Base-by-base conservation (phyloP, 768 basidiomycete genomes). In the Macrolepiota fuliginosa region DNA sequence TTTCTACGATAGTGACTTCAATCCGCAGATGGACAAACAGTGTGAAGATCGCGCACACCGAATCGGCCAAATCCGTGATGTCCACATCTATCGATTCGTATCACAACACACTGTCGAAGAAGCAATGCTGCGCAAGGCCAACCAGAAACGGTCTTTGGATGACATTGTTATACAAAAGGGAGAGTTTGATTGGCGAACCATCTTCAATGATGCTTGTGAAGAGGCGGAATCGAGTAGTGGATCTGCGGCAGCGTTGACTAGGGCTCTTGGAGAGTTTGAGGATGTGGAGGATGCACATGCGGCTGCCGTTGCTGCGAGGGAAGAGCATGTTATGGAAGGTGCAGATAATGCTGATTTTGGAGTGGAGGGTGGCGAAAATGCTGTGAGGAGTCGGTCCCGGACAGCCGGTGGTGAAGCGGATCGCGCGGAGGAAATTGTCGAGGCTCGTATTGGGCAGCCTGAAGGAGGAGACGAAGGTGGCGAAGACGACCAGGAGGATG, bases 1-100 rank as follows among this genome's bases (percentile, higher is more conserved):
- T 58, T 96, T 99, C 73, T 98, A 96, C 69, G 96, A 98, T 70
- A 93, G 92, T 63, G 95, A 97, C 72, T 97, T 96, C 79, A 94
- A 94, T 68, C 96, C 96, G 0, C 96, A 97, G 72, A 97, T 96
- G 92, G 96, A 99, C 72, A 81, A 91, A 49, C 96, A 99, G 71
- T 98, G 97, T 67, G 93, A 96, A 74, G 96, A 98, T 74, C 82
- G 90, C 51, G 96, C 96, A 0, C 96, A 99, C 71, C 92, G 96
- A n/a, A 98, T 99, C 64, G 96, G 96, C 9, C 96, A 98, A 72
- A 94, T 94, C 62, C 91, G 92, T 53, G 93, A 95, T 69, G 96
- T 98, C 9, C 93, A 97, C 71, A 96, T 98, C 67, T 97, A 96
- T 74, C 90, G 96, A 17, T 94, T 98, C 70, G 88, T 98, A 51